Evolutionary conservation across 176 grass and related monocot species (phyloP), one percentile per base, ranked within the genome.

Genomic region (Oryza longistaminata): DNA sequence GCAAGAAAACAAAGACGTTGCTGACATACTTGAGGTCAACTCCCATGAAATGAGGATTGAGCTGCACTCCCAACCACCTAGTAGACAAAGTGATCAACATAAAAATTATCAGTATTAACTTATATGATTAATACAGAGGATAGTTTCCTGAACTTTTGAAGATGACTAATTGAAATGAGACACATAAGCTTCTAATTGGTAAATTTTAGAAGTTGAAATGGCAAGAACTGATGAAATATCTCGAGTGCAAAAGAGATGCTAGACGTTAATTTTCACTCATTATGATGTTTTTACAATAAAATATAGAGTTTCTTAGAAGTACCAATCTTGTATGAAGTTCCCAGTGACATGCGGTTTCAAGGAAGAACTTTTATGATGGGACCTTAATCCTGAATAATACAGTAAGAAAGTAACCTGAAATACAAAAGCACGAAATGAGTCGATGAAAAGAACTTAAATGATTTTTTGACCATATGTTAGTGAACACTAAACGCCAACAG

Each of bases 61-160:
- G 93, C 84, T 98, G 96, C 75, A 98, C 91, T 29, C 96, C 96
- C 74, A 95, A 90, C 93, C 96, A 98, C 96, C 96, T 98, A 77
- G 85, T 70, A 67, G 40, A 68, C 64, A 95, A 80, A 92, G 75
- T 79, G 46, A 76, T 39, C 4, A 61, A 68, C 11, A 75, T 14
- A 79, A 44, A 33, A 75, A 45, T 43, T 66, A 44, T 79, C 6
- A 67, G 19, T 64, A 74, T 40, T 68, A 53, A 77, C 86, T 3
- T 66, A 71, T 25, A 81, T n/a, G 0, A 80, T 6, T 52, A 52
- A 85, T 74, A 82, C 6, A 31, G 12, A 11, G 8, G 15, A 24
- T 72, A 64, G 3, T 70, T 85, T 69, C 31, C 19, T 66, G 77
- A 4, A 87, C 25, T 68, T 43, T 27, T 0, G 4, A 42, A 87